Percentiles rank a stretch among this genome's conserved stretches.
Conservation (phyloP, 495 filamentous ascomycete genomes). For the Aspergillus baeticus region DNA sequence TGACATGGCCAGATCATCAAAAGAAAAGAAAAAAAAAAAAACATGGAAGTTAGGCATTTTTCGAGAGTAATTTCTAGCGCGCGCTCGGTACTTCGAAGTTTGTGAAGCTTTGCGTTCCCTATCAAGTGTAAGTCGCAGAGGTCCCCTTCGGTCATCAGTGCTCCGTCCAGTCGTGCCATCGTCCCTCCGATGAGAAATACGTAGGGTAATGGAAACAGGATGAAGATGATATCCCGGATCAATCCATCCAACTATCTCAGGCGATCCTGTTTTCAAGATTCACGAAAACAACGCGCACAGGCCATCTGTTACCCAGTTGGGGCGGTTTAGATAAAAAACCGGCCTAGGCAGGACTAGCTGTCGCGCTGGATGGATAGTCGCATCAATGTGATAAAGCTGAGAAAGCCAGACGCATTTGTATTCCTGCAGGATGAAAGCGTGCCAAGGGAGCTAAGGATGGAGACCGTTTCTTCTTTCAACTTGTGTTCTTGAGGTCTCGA, state of each 20-base stretch:
- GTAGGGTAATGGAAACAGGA: not conserved
- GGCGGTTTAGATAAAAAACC: conserved; percentile 8
- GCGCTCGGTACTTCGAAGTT: not conserved
- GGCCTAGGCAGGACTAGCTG: conserved; percentile 15
- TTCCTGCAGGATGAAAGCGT: conserved; percentile 4
- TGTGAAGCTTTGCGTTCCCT: too few species aligned
- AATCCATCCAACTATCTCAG: not conserved
- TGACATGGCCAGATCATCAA: not conserved
- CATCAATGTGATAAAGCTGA: conserved; percentile 4
- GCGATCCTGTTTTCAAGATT: not conserved
- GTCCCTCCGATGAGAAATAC: not conserved
- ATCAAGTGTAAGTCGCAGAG: too few species aligned
- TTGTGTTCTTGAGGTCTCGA: not conserved
- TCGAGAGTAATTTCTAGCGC: not conserved
- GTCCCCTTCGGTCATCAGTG: not conserved
- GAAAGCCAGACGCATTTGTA: not conserved
- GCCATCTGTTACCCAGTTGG: conserved; percentile 1
- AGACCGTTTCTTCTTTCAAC: conserved; percentile 12
- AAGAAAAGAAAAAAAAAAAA: too few species aligned
- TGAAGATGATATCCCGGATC: not conserved
- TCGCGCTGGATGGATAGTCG: conserved; percentile 1
- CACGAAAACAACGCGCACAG: not conserved
- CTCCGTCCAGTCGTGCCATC: not conserved
- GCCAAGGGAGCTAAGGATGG: conserved; percentile 5
- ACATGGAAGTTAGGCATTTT: not conserved